These are phyloP conservation scores for Gomphus bonarii DNA, from an alignment of 1,284 basidiomycete genomes.

Conservation along the genomic window DNA sequence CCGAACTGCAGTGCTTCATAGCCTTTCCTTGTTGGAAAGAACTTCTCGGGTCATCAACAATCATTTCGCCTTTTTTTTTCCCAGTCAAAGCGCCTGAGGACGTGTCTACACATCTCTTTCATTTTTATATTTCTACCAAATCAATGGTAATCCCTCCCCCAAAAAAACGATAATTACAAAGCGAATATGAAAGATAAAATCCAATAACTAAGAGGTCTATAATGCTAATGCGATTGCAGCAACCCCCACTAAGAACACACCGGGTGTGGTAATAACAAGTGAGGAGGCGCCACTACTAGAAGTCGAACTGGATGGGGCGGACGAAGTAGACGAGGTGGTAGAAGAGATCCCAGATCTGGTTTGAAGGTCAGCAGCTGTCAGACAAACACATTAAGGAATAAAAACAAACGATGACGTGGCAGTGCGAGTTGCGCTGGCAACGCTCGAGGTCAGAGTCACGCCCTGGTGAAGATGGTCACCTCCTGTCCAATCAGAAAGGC, in stretches of 20 bases:
- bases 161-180: background rate
- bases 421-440: background rate
- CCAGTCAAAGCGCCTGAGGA: too few species aligned
- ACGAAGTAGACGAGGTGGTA: background rate
- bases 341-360: background rate
- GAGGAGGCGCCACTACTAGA: background rate
- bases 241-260: background rate
- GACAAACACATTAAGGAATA: background rate
- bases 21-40: too few species aligned
- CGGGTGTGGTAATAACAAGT: background rate
- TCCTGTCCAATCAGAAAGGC: background rate
- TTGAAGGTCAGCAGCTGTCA: background rate
- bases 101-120: background rate
- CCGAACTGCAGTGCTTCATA: background rate
- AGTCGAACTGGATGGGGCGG: background rate
- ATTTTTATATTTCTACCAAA: background rate
- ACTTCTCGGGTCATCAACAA: too few species aligned
- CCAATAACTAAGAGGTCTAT: background rate
- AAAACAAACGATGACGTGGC: background rate
- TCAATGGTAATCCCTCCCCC: background rate
- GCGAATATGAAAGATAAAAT: background rate
- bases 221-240: slow-evolving; percentile 1
- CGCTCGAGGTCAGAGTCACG: slow-evolving; percentile 10
- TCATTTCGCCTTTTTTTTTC: too few species aligned
- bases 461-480: slow-evolving; percentile 4